These are phyloP conservation scores for Cenococcum geophilum DNA, from an alignment of 495 filamentous ascomycete genomes.

Conservation along the genomic window DNA sequence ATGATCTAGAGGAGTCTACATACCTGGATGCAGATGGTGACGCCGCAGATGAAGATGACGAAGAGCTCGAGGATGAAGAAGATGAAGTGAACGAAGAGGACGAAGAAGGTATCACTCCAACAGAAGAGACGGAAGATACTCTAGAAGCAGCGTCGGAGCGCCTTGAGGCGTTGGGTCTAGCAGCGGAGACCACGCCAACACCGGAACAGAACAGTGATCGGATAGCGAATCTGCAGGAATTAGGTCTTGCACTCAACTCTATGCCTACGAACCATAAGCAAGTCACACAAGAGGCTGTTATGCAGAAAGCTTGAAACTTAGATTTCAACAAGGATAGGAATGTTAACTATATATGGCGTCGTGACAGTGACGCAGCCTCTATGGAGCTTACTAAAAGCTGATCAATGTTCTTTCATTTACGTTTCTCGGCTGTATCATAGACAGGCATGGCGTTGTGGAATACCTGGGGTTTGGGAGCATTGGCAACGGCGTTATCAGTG, in stretches of 20 bases:
- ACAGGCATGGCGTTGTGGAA: constrained; percentile 4
- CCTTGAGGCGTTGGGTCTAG: constrained; percentile 3
- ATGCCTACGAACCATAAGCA: background rate
- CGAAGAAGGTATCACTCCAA: constrained; percentile 22
- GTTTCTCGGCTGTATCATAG: constrained; percentile 1
- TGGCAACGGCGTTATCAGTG: background rate
- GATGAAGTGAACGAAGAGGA: constrained; percentile 23
- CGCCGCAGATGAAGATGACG: constrained; percentile 39
- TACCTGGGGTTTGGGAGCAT: background rate
- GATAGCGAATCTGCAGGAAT: background rate
- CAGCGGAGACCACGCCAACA: constrained; percentile 17
- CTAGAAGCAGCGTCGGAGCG: constrained; percentile 3
- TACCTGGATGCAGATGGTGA: constrained; percentile 39
- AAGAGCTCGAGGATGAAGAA: constrained; percentile 35
- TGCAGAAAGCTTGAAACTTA: background rate
- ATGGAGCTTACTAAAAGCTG: background rate
- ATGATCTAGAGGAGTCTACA: constrained; percentile 23
- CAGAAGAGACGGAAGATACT: constrained; percentile 1
- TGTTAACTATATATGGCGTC: too few relatives aligned
- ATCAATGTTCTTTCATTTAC: background rate
- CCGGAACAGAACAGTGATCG: constrained; percentile 4
- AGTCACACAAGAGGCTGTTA: background rate
- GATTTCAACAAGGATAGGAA: too few relatives aligned
- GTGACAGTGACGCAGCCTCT: too few relatives aligned
- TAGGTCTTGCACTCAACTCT: background rate